A percentile compares a stretch with the other conserved stretches of the same genome.
Evolutionary conservation across 164 flowering plant genomes (phyloP).

Genomic region (Tetrastigma voinierianum): DNA sequence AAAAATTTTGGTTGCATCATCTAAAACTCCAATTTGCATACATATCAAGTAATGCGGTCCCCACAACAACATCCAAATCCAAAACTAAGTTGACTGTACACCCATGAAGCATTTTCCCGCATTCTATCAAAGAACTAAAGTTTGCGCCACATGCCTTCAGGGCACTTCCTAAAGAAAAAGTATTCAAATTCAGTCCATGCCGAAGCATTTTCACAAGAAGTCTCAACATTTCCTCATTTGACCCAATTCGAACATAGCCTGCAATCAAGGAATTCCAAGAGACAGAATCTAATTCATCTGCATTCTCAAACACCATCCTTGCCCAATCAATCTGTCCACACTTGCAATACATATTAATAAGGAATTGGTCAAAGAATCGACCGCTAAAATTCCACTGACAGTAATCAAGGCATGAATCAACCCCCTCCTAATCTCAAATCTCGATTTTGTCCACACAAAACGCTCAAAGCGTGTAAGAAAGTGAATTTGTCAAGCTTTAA

Average conservation of each 20-base stretch:
- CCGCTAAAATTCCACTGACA: slow-evolving; percentile 31
- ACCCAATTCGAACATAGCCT: slow-evolving; percentile 39
- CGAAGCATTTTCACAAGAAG: slow-evolving; percentile 44
- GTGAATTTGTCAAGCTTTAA: slow-evolving; percentile 40
- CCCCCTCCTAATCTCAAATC: slow-evolving; percentile 38
- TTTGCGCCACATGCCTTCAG: slow-evolving; percentile 45
- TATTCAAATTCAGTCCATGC: slow-evolving; percentile 40
- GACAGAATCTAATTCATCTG: slow-evolving; percentile 43
- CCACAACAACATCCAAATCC: slow-evolving; percentile 48
- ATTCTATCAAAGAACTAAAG: slow-evolving; percentile 14
- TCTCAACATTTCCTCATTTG: slow-evolving; percentile 29
- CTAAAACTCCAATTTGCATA: slow-evolving; percentile 46
- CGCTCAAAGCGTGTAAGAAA: slow-evolving; percentile 37
- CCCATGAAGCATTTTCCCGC: slow-evolving; percentile 47
- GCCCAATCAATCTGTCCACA: slow-evolving; percentile 45
- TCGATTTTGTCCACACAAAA: slow-evolving; percentile 36
- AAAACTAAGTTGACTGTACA: slow-evolving; percentile 37
- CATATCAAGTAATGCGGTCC: slow-evolving; percentile 60
- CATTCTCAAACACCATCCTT: slow-evolving; percentile 38
- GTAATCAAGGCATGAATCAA: slow-evolving; percentile 48
- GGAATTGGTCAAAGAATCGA: slow-evolving; percentile 38
- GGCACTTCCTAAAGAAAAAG: slow-evolving; percentile 46
- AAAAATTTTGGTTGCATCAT: slow-evolving; percentile 36
- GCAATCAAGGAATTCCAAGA: slow-evolving; percentile 64
- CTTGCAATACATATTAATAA: slow-evolving; percentile 56